Percentiles rank a stretch among this genome's conserved stretches.
These are phyloP conservation scores for Aspergillus intermedius DNA, from an alignment of 2,329 filamentous ascomycete species.

Conservation along the genomic window DNA sequence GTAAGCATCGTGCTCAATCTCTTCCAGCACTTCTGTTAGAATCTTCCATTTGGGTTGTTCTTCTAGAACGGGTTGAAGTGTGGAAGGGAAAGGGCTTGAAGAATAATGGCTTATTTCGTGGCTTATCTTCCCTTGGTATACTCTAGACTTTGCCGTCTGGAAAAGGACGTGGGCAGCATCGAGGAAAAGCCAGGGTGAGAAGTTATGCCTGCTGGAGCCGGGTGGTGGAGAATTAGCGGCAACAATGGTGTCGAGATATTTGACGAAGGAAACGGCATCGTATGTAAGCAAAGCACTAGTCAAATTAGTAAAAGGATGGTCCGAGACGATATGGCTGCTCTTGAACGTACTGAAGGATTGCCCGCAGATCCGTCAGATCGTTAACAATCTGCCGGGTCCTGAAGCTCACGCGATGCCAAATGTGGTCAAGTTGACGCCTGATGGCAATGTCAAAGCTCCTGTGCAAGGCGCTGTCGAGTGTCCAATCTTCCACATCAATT, in stretches of 20 bases:
- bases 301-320: slow-evolving; percentile 8
- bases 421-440: slow-evolving; percentile 82
- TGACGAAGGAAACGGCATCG: slow-evolving; percentile 84
- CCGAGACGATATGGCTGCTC: neutral
- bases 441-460: slow-evolving; percentile 88
- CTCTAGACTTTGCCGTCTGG: slow-evolving; percentile 76
- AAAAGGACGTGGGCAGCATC: slow-evolving; percentile 95
- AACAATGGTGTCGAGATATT: slow-evolving; percentile 89
- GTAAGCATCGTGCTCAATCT: slow-evolving; percentile 87
- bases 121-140: slow-evolving; percentile 69
- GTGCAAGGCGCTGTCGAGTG: slow-evolving; percentile 82
- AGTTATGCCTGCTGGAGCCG: slow-evolving; percentile 77
- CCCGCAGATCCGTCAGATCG: slow-evolving; percentile 75
- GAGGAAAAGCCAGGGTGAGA: slow-evolving; percentile 92
- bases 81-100: slow-evolving; percentile 49
- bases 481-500: slow-evolving; percentile 96
- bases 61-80: slow-evolving; percentile 75
- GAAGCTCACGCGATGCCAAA: slow-evolving; percentile 95
- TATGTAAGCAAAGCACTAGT: slow-evolving; percentile 64
- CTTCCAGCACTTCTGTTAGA: slow-evolving; percentile 81
- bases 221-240: slow-evolving; percentile 83
- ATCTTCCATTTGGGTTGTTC: slow-evolving; percentile 92
- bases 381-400: slow-evolving; percentile 92
- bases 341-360: slow-evolving; percentile 63
- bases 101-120: slow-evolving; percentile 47